Conservation (phyloP, 2,329 filamentous ascomycete species). For the Thermothelomyces thermophilus region DNA sequence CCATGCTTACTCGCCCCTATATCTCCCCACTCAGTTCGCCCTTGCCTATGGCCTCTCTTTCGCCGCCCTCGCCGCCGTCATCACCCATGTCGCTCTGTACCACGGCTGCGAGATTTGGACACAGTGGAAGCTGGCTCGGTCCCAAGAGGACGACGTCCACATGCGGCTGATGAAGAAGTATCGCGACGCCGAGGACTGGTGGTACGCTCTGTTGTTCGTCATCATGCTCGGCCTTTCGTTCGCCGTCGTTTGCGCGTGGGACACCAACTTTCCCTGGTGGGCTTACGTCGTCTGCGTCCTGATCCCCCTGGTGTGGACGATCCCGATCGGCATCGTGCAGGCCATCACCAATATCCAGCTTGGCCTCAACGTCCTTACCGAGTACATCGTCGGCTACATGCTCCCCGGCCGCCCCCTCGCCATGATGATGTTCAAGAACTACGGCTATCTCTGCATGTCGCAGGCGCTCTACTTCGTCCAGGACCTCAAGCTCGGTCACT, state of each 20-base stretch:
- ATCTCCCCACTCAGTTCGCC: conserved; percentile 55
- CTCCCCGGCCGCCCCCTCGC: conserved; percentile 62
- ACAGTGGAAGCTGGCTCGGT: conserved; percentile 48
- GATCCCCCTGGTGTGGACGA: conserved; percentile 51
- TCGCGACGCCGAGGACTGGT: conserved; percentile 53
- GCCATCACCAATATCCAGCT: conserved; percentile 57
- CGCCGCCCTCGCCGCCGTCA: conserved; percentile 57
- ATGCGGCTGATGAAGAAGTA: conserved; percentile 58
- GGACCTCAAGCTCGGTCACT: conserved; percentile 62
- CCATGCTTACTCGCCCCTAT: conserved; percentile 58
- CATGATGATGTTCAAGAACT: conserved; percentile 75
- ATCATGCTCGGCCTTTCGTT: conserved; percentile 50
- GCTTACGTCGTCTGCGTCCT: conserved; percentile 51
- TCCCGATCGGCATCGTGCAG: conserved; percentile 56
- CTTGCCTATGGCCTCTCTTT: conserved; percentile 58
- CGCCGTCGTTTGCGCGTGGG: conserved; percentile 48
- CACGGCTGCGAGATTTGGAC: conserved; percentile 49
- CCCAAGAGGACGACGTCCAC: conserved; percentile 52
- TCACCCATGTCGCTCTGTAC: conserved; percentile 50
- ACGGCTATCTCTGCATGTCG: conserved; percentile 61
- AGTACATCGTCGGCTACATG: conserved; percentile 68
- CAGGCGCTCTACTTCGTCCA: conserved; percentile 59
- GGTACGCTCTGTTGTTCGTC: conserved; percentile 47
- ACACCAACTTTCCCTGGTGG: conserved; percentile 53
- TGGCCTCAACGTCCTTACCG: conserved; percentile 65